phyloP scores from a whole-genome alignment of 2,329 filamentous ascomycete species.

The Didymella pomorum region DNA sequence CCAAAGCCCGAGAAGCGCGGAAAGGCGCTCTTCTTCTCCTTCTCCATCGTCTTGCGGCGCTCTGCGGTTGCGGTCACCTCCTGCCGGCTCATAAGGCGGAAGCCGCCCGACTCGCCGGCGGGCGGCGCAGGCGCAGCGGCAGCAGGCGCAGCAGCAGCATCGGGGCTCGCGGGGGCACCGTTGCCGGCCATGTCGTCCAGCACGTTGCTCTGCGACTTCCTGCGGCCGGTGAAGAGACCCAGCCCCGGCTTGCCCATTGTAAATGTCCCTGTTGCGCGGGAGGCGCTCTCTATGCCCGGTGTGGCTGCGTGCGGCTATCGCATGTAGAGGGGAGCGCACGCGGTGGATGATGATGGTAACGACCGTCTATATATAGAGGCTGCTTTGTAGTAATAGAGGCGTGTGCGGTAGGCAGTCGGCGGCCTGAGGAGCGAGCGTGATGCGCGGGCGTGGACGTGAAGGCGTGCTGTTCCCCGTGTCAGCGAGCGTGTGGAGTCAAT shows the following conservation, averaged over 20 bases:
- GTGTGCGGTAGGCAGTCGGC: too few relatives aligned
- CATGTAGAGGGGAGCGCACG: constrained; percentile 28
- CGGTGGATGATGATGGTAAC: neutral
- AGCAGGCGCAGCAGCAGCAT: constrained; percentile 26
- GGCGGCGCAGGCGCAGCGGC: constrained; percentile 27
- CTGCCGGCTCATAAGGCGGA: constrained; percentile 46
- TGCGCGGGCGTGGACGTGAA: neutral
- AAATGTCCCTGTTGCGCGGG: constrained; percentile 12
- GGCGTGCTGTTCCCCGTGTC: neutral
- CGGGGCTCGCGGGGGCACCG: constrained; percentile 29
- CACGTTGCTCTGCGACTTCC: constrained; percentile 50
- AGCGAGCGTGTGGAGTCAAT: neutral
- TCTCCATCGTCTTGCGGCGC: constrained; percentile 41
- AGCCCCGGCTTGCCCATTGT: constrained; percentile 45
- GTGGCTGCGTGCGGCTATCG: constrained; percentile 27
- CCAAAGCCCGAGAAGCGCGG: constrained; percentile 47
- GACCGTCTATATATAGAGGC: constrained; percentile 1
- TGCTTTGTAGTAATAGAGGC: too few relatives aligned
- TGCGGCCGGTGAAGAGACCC: constrained; percentile 44
- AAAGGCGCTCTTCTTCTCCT: constrained; percentile 45
- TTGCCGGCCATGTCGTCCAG: constrained; percentile 39
- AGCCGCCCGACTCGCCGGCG: constrained; percentile 38
- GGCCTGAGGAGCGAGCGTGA: neutral
- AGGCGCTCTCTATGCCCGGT: constrained; percentile 27
- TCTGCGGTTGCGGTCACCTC: constrained; percentile 42